These are phyloP conservation scores for Boletus barrowsii DNA, from an alignment of 768 basidiomycete genomes.

Conservation along the genomic window DNA sequence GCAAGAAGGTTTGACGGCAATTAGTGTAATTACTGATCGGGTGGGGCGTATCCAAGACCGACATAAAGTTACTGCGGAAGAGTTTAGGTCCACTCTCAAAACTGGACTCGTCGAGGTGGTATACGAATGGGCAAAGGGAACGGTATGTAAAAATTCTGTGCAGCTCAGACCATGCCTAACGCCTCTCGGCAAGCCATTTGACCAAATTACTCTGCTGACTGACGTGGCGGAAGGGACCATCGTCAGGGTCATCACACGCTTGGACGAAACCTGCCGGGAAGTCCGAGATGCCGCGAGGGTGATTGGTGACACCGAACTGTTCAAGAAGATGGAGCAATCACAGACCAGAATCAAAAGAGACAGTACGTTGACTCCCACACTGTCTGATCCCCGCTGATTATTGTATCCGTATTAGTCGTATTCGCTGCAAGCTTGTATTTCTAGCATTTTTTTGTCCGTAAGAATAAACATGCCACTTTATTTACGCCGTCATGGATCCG, in stretches of 20 bases:
- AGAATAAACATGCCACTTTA: neutral
- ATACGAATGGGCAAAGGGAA: conserved; percentile 99
- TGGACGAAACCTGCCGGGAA: conserved; percentile 97
- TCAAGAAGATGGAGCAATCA: conserved; percentile 97
- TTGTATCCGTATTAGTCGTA: conserved; percentile 50
- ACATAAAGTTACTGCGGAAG: conserved; percentile 76
- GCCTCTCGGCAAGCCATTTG: conserved; percentile 68
- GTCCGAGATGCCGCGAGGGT: conserved; percentile 96
- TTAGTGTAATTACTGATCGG: conserved; percentile 72
- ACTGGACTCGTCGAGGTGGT: conserved; percentile 94
- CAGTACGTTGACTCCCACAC: conserved; percentile 55
- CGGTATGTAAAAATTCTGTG: conserved; percentile 55
- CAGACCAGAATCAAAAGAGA: conserved; percentile 94
- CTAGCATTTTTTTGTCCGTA: conserved; percentile 33
- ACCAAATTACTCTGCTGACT: conserved; percentile 88
- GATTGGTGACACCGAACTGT: conserved; percentile 92
- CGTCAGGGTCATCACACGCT: conserved; percentile 90
- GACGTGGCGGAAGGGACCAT: conserved; percentile 97
- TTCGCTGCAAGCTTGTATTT: conserved; percentile 89
- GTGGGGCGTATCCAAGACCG: conserved; percentile 77
- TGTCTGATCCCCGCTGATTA: conserved; percentile 2
- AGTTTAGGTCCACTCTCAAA: conserved; percentile 77
- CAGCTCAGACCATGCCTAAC: neutral
- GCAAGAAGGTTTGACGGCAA: conserved; percentile 74
- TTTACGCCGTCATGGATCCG: neutral